Evolutionary conservation across 139 green algal species (phyloP), one percentile per base, ranked within the genome.

Genomic region (Micromonas commoda): DNA sequence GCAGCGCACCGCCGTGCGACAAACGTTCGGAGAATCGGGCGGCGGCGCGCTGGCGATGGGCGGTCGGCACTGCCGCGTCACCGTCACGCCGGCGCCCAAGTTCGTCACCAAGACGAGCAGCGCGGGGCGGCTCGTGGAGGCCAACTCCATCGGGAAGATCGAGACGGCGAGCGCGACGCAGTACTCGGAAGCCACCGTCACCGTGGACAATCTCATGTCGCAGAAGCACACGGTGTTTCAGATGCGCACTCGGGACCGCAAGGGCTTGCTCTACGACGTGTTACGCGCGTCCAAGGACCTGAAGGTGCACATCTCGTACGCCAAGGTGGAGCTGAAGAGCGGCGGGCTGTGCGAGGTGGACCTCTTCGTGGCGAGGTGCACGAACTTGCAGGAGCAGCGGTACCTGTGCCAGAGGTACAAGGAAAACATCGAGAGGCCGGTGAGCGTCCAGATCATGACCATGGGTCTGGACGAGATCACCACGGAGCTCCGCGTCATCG

Each of bases 211-310:
- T 73, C 76, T 75, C 53, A 92, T 90, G 19, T 81, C 73, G 0
- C 23, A 69, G 19, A 38, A 45, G 28, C 87, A 92, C 78, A 90
- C 81, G 19, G 38, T 92, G 77, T 73, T 94, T 35, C 84, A 83
- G 66, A 77, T 93, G 28, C 24, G 31, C 21, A 61, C 81, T 0
- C 33, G 64, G 1, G 90, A 95, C 74, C 87, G 90, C 67, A 94
- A 94, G 84, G 90, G 90, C 32, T 85, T 95, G 51, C 64, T 94
- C 3, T 95, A 92, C 78, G 90, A 95, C 78, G 63, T 91, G 2
- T 83, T 93, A 65, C 80, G 88, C 53, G 85, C 80, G 1, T 69
- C 93, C 16, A 92, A 92, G 54, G 89, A 93, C 37, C 73, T 92
- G 9, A 84, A 87, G 64, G 63, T 94, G 37, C 83, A 87, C 61